Base-by-base conservation (phyloP, 352 stramenopile genomes). In the Phytopythium delawarense region DNA sequence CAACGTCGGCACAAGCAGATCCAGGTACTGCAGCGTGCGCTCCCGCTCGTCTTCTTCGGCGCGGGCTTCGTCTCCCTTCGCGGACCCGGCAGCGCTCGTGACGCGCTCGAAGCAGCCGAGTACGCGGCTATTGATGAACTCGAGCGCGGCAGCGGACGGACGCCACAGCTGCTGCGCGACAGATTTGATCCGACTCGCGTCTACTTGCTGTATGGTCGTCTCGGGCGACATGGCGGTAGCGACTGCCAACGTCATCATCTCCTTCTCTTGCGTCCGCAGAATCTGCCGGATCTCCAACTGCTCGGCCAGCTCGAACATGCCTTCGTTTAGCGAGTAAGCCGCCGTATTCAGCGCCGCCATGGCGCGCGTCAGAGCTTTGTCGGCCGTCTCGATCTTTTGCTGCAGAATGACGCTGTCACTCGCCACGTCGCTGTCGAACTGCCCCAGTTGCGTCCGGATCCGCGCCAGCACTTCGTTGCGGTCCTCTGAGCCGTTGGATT, bases 381-480 rank as follows among this genome's bases (percentile, higher is more conserved):
- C 80, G 2, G 83, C 77, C n/a, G 54, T 63, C 46, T 93, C 86
- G 58, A 92, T 92, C 64, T 94, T 95, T 2, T 76, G 69, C 23
- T 87, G 86, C 16, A 95, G 64, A 4, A 89, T 75, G 28, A 71
- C 67, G 6, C 81, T 89, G 51, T 95, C 86, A 50, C 69, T 80
- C n/a, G 82, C 81, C n/a, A 91, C 73, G 54, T 85, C 74, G 0
- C 61, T 69, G 55, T 95, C 86, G 25, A 90, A 85, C 25, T 74
- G 69, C 18, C 78, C 57, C 2, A 95, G 69, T 40, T 90, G 78
- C 0, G 67, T 68, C 4, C 86, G 83, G 46, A 95, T 91, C 15
- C 79, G 52, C 46, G 82, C 72, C 13, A 92, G 63, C 21, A 74
- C 64, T 28, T 81, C 71, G 16, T 78, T 72, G 32, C 68, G 58